Evolutionary conservation across 2,329 filamentous ascomycete genomes (phyloP).

Genomic region (Fusarium cicatricum): DNA sequence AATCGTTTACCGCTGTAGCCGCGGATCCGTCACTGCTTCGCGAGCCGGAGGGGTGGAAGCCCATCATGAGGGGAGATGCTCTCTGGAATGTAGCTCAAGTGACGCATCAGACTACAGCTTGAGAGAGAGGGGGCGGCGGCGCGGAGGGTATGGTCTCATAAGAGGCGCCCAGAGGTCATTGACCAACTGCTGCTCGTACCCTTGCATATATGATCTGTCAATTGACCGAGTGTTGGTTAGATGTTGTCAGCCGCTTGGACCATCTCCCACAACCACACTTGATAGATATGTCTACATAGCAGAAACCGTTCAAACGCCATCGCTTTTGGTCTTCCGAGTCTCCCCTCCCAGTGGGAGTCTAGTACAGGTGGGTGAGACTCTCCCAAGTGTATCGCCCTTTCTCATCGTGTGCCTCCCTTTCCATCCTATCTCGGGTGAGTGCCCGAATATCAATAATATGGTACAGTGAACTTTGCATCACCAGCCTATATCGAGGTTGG

Average conservation of each 20-base stretch:
- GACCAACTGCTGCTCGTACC: background rate
- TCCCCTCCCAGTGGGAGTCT: slow-evolving; percentile 27
- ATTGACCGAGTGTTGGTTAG: slow-evolving; percentile 14
- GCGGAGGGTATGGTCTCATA: background rate
- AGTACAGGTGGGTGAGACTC: slow-evolving; percentile 24
- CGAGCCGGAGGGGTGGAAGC: background rate
- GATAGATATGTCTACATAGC: slow-evolving; percentile 28
- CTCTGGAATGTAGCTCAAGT: background rate
- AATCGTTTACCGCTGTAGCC: background rate
- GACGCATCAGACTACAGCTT: background rate
- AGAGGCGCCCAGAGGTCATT: background rate
- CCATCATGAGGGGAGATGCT: background rate
- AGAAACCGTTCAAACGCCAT: slow-evolving; percentile 43
- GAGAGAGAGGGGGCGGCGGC: background rate
- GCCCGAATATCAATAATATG: slow-evolving; percentile 5
- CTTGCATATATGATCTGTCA: slow-evolving; percentile 15
- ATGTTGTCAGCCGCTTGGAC: slow-evolving; percentile 12
- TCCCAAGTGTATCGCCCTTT: slow-evolving; percentile 6
- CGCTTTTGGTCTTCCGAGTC: slow-evolving; percentile 38
- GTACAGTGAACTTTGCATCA: background rate
- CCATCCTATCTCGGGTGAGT: background rate
- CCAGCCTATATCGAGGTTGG: slow-evolving; percentile 59
- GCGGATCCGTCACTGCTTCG: slow-evolving; percentile 1
- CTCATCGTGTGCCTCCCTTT: slow-evolving; percentile 7
- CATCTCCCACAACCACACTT: slow-evolving; percentile 11